A percentile compares a stretch with the other conserved stretches of the same genome.
These are phyloP conservation scores for Vanrija humicola DNA, from an alignment of 1,284 basidiomycete species.

Conservation along the genomic window DNA sequence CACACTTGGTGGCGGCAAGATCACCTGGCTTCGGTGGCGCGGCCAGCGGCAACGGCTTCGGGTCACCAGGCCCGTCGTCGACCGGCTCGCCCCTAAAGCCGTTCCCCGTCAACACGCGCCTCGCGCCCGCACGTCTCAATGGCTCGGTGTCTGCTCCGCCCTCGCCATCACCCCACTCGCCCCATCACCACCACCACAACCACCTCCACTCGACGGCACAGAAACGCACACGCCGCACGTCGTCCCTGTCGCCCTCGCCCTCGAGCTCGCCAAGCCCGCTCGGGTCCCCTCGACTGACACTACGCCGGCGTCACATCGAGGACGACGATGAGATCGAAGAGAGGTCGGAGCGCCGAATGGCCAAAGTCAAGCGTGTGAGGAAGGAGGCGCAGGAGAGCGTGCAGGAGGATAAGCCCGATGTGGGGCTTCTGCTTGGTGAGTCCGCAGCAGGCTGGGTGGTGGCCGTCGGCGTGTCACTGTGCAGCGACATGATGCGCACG, in stretches of 20 bases:
- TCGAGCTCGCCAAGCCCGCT: constrained; percentile 19
- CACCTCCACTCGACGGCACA: too few relatives aligned
- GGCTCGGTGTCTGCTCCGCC: constrained; percentile 11
- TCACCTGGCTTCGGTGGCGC: constrained; percentile 3
- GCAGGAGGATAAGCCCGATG: constrained; percentile 27
- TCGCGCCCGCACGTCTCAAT: neutral
- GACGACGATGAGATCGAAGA: constrained; percentile 17
- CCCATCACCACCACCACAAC: neutral
- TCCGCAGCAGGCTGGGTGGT: neutral
- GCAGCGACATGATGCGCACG: too few relatives aligned
- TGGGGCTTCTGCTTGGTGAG: constrained; percentile 43
- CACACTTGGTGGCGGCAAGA: neutral
- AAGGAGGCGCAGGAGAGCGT: constrained; percentile 11
- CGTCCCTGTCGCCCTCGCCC: constrained; percentile 23
- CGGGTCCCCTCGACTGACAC: constrained; percentile 10
- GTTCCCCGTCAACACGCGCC: neutral
- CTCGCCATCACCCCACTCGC: constrained; percentile 12
- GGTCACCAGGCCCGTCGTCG: neutral
- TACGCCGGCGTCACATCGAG: constrained; percentile 11
- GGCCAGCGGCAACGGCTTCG: neutral
- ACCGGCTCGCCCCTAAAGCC: constrained; percentile 6
- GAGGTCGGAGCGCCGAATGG: constrained; percentile 8
- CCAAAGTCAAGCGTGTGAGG: constrained; percentile 29
- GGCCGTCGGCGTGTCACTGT: neutral
- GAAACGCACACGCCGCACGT: constrained; percentile 22